Conservation (phyloP, 805 yeast genomes). For the Sugiyamaella qingdaonensis region DNA sequence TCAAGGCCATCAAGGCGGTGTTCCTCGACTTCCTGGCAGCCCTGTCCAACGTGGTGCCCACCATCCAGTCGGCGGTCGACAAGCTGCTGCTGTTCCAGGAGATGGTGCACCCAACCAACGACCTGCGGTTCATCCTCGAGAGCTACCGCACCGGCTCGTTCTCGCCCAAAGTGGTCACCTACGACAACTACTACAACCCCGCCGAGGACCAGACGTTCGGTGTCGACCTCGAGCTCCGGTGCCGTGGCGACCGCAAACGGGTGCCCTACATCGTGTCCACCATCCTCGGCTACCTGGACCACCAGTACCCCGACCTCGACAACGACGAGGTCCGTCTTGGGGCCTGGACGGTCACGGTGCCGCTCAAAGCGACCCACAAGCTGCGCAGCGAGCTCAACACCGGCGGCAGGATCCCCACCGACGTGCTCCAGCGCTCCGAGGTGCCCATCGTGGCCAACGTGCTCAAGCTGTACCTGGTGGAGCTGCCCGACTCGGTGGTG, state of each 20-base stretch:
- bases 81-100: constrained; percentile 62
- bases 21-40: constrained; percentile 67
- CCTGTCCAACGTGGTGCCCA: constrained; percentile 55
- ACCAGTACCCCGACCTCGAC: constrained; percentile 57
- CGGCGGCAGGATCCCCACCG: constrained; percentile 26
- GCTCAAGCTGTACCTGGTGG: constrained; percentile 68
- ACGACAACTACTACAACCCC: constrained; percentile 75
- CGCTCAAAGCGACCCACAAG: constrained; percentile 55
- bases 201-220: constrained; percentile 73
- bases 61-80: constrained; percentile 56
- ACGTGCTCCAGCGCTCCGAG: constrained; percentile 34
- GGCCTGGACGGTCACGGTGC: constrained; percentile 66
- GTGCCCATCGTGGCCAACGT: constrained; percentile 64
- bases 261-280: constrained; percentile 68
- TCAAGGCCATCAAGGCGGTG: constrained; percentile 70
- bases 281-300: constrained; percentile 63
- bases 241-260: constrained; percentile 64
- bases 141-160: constrained; percentile 71
- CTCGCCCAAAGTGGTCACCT: constrained; percentile 64
- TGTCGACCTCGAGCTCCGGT: constrained; percentile 64
- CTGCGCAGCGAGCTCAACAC: constrained; percentile 52
- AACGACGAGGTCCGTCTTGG: constrained; percentile 65
- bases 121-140: constrained; percentile 61
- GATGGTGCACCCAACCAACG: constrained; percentile 64
- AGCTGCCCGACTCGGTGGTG: constrained; percentile 73